These are phyloP conservation scores for Zizania palustris DNA, from an alignment of 202 grass and related monocot species.

Conservation along the genomic window DNA sequence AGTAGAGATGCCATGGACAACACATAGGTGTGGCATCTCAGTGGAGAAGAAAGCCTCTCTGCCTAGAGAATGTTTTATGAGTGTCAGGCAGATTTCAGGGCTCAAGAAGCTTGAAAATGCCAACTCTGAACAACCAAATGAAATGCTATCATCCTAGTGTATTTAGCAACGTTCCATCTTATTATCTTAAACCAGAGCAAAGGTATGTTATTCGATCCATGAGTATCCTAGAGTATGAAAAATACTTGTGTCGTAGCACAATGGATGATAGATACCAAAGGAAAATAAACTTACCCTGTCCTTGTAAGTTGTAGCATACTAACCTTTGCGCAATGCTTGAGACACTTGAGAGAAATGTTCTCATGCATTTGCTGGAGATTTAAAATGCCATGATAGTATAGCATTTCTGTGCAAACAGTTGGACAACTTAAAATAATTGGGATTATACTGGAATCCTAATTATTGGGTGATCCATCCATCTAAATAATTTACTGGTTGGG, in stretches of 20 bases:
- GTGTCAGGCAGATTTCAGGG: not conserved
- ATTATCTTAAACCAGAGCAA: not conserved
- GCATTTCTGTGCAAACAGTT: not conserved
- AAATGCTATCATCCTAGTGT: not conserved
- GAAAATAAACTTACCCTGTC: not conserved
- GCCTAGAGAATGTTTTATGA: not conserved
- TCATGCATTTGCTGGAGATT: not conserved
- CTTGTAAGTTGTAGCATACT: not conserved
- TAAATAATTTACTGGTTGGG: too few species aligned
- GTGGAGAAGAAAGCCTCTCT: not conserved
- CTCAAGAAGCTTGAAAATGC: not conserved
- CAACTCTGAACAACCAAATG: not conserved
- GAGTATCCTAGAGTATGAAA: not conserved
- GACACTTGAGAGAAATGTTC: not conserved
- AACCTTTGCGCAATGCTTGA: not conserved
- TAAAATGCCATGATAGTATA: not conserved
- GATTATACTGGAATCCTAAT: too few species aligned
- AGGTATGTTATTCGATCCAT: not conserved
- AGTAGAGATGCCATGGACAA: not conserved
- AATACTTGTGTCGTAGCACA: not conserved
- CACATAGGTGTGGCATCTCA: not conserved
- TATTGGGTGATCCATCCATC: too few species aligned
- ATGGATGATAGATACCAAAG: not conserved
- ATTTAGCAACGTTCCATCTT: not conserved
- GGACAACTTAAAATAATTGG: too few species aligned